A percentile compares a stretch with the other conserved stretches of the same genome.
phyloP scores from a whole-genome alignment of 1,139 yeast genomes.

The Pichia sp. region DNA sequence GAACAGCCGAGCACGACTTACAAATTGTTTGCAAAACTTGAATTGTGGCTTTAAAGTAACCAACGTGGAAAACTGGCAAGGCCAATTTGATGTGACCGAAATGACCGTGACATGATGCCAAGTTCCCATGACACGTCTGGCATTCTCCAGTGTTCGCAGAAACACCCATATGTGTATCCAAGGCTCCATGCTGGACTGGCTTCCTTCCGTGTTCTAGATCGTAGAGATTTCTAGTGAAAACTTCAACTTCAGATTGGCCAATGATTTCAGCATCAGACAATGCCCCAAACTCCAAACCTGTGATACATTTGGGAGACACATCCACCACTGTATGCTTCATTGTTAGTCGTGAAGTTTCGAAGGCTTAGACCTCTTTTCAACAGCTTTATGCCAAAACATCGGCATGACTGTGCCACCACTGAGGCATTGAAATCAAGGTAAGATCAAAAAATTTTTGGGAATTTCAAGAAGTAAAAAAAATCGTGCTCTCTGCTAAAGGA shows the following conservation, averaged over 20 bases:
- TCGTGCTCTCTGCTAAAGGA: not conserved
- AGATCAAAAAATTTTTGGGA: not conserved
- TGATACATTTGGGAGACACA: conserved; percentile 83
- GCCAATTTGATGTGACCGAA: conserved; percentile 93
- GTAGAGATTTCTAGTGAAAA: conserved; percentile 84
- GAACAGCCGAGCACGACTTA: conserved; percentile 77
- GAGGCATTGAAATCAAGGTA: not conserved
- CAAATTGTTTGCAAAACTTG: conserved; percentile 88
- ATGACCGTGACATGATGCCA: conserved; percentile 97
- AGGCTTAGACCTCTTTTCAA: not conserved
- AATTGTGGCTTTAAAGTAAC: conserved; percentile 89
- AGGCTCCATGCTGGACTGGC: conserved; percentile 79
- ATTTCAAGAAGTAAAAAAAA: not conserved
- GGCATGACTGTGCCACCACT: not conserved
- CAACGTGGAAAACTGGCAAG: conserved; percentile 95
- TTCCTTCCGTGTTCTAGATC: conserved; percentile 83
- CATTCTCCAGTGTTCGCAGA: conserved; percentile 83
- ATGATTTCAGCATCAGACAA: conserved; percentile 85
- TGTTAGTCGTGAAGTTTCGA: not conserved
- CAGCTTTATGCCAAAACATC: not conserved
- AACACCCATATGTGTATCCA: conserved; percentile 92
- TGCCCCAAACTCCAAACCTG: conserved; percentile 90
- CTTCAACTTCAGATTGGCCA: conserved; percentile 92
- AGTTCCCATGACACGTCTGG: conserved; percentile 83
- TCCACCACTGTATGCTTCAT: conserved; percentile 79